These are phyloP conservation scores for Acer saccharum DNA, from an alignment of 345 rosid species.

Conservation along the genomic window DNA sequence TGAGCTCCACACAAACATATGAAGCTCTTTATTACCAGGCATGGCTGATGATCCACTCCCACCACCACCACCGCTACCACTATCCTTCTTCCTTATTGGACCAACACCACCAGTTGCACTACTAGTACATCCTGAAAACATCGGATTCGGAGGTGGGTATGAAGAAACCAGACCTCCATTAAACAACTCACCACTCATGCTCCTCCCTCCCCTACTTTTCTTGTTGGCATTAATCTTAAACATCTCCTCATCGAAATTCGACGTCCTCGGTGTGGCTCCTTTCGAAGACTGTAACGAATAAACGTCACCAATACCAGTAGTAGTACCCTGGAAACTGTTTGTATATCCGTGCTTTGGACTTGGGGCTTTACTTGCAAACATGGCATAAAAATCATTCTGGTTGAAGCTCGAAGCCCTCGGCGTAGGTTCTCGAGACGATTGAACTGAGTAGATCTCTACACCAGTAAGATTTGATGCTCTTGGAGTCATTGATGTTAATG, in stretches of 20 bases:
- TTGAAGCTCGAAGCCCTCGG: constrained; percentile 59
- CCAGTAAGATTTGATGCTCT: constrained; percentile 49
- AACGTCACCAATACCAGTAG: constrained; percentile 9
- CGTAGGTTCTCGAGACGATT: constrained; percentile 44
- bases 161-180: constrained; percentile 18
- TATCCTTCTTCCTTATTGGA: neutral
- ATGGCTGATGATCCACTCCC: neutral
- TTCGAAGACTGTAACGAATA: constrained; percentile 18
- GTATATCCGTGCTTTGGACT: constrained; percentile 19
- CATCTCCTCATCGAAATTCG: constrained; percentile 38
- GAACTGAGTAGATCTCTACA: constrained; percentile 54
- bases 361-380: constrained; percentile 20
- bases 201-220: constrained; percentile 23
- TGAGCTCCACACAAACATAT: constrained; percentile 54
- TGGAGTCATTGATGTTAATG: constrained; percentile 39
- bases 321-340: constrained; percentile 2
- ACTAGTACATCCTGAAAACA: constrained; percentile 19
- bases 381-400: constrained; percentile 45
- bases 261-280: constrained; percentile 36
- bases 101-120: constrained; percentile 9
- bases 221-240: constrained; percentile 14
- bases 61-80: neutral
- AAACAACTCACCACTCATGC: constrained; percentile 41
- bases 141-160: constrained; percentile 28
- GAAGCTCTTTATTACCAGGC: constrained; percentile 33